phyloP scores from a whole-genome alignment of 306 rosid species.

The Dryas drummondii region DNA sequence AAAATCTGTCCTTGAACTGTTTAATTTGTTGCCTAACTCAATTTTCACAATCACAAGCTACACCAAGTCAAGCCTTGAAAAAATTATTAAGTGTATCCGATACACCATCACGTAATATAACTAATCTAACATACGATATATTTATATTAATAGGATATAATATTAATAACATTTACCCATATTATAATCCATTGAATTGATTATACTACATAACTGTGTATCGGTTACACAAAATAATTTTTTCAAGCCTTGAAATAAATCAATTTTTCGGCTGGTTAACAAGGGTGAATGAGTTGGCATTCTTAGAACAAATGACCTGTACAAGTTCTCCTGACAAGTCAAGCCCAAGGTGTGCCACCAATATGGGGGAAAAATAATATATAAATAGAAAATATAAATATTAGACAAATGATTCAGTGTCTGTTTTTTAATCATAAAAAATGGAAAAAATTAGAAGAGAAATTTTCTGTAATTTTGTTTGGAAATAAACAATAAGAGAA shows the following conservation, averaged over 20 bases:
- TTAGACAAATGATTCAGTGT: not conserved
- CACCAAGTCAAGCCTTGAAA: not conserved
- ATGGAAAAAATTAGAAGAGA: not conserved
- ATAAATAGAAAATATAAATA: not conserved
- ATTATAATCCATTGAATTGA: too few species aligned
- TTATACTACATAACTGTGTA: too few species aligned
- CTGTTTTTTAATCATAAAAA: not conserved
- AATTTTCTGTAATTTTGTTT: not conserved
- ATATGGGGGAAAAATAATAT: not conserved
- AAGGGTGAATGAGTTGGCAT: not conserved
- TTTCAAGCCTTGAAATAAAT: too few species aligned
- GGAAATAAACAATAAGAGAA: not conserved
- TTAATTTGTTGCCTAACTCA: not conserved
- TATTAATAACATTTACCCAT: too few species aligned
- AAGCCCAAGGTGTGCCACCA: not conserved
- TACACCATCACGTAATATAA: too few species aligned
- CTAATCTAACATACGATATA: not conserved
- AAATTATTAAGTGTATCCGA: too few species aligned
- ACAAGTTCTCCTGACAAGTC: constrained; percentile 4
- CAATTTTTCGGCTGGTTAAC: not conserved
- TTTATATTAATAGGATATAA: too few species aligned
- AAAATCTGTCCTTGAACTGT: not conserved
- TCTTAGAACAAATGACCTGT: constrained; percentile 3
- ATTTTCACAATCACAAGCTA: not conserved
- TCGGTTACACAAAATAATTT: too few species aligned